Conservation (phyloP, 176 grass and related monocot genomes). For the Avena eriantha region DNA sequence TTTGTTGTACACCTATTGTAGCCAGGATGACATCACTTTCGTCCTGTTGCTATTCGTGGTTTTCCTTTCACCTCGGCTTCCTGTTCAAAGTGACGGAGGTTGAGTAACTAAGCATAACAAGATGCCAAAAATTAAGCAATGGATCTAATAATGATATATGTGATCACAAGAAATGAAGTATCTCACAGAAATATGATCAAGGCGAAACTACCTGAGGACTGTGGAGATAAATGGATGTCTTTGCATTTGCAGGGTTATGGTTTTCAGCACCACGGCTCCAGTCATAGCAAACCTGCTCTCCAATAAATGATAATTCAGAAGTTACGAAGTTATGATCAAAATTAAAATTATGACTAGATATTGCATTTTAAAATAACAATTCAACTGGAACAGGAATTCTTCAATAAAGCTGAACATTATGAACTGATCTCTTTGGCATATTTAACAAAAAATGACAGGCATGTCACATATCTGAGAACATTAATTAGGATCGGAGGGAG, state of each 20-base stretch:
- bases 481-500: too few relatives aligned
- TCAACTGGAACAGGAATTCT: neutral
- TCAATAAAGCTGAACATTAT: neutral
- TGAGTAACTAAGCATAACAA: neutral
- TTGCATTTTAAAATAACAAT: neutral
- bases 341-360: neutral
- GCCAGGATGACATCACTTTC: constrained; percentile 43
- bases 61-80: constrained; percentile 97
- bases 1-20: constrained; percentile 24
- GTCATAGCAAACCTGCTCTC: constrained; percentile 82
- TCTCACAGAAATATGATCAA: neutral
- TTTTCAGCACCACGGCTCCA: constrained; percentile 97
- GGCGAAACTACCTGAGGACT: constrained; percentile 59
- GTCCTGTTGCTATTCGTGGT: constrained; percentile 69
- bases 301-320: neutral
- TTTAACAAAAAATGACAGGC: neutral
- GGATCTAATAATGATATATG: neutral
- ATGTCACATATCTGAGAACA: neutral
- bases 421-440: neutral
- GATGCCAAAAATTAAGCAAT: neutral
- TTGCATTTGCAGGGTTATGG: constrained; percentile 87
- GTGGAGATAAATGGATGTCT: constrained; percentile 97
- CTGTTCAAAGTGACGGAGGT: constrained; percentile 38
- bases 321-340: neutral
- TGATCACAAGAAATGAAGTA: too few relatives aligned